Conservation (phyloP, 192 early-diverging fungal genomes). For the Funneliformis geosporum region DNA sequence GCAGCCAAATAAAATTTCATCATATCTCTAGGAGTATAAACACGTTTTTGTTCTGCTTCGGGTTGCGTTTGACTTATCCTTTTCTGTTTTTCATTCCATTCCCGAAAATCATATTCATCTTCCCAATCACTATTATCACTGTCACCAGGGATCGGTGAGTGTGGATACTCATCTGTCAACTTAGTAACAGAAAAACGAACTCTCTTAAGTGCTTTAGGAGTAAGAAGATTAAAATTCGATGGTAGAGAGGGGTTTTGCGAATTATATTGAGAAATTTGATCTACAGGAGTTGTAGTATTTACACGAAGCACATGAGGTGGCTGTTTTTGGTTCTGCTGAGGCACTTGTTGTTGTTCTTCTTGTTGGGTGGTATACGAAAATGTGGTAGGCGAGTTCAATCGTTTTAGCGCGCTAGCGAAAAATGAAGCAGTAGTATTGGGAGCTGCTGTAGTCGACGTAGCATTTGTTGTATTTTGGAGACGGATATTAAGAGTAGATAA, state of each 20-base stretch:
- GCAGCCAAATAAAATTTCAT: slow-evolving; percentile 46
- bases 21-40: slow-evolving; percentile 47
- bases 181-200: slow-evolving; percentile 57
- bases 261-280: slow-evolving; percentile 12
- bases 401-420: slow-evolving; percentile 17
- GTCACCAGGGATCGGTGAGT: slow-evolving; percentile 13
- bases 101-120: slow-evolving; percentile 45
- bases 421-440: background rate
- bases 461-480: slow-evolving; percentile 16
- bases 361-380: background rate
- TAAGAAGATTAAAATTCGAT: slow-evolving; percentile 5
- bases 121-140: slow-evolving; percentile 36
- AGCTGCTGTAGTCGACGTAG: background rate
- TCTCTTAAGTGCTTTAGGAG: slow-evolving; percentile 45
- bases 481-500: slow-evolving; percentile 15
- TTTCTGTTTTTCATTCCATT: slow-evolving; percentile 35
- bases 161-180: slow-evolving; percentile 53
- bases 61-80: background rate
- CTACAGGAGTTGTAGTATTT: background rate
- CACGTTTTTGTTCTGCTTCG: slow-evolving; percentile 37
- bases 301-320: background rate
- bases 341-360: background rate
- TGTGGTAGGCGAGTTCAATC: background rate
- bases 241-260: background rate
- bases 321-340: background rate